phyloP scores from a whole-genome alignment of 345 rosid genomes.

The Rhodamnia rubescens region DNA sequence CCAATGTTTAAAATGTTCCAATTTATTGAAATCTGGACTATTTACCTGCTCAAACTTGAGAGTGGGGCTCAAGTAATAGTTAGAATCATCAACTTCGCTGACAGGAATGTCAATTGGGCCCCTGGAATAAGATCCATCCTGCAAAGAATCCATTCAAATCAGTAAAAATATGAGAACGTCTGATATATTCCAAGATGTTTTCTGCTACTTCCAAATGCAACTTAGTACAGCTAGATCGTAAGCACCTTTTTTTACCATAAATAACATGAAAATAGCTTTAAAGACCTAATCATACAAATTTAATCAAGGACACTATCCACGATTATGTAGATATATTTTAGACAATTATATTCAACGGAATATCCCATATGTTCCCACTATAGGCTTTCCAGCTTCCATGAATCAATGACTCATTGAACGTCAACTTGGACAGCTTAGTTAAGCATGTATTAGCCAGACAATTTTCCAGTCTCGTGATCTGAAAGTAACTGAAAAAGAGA shows the following conservation, averaged over 20 bases:
- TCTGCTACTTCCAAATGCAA: neutral
- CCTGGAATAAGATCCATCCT: constrained; percentile 95
- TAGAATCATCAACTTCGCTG: constrained; percentile 42
- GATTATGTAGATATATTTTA: neutral
- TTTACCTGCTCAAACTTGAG: constrained; percentile 82
- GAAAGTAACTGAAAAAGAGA: neutral
- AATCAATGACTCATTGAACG: neutral
- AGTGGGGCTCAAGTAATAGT: constrained; percentile 62
- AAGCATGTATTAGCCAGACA: neutral
- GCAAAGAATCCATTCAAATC: neutral
- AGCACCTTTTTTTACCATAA: neutral
- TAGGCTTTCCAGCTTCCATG: neutral
- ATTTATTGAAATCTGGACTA: neutral
- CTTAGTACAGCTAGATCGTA: neutral
- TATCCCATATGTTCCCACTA: neutral
- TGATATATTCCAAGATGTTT: neutral
- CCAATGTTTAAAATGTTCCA: neutral
- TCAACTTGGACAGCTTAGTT: neutral
- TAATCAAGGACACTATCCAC: neutral
- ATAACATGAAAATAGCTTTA: neutral
- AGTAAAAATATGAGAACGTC: neutral
- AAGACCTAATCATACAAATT: neutral
- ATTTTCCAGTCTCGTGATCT: neutral
- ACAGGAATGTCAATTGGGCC: constrained; percentile 76
- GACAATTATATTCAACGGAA: neutral